Percentiles rank a stretch among this genome's conserved stretches.
Evolutionary conservation across 1,284 basidiomycete species (phyloP).

Genomic region (Fomitopsis betulina): DNA sequence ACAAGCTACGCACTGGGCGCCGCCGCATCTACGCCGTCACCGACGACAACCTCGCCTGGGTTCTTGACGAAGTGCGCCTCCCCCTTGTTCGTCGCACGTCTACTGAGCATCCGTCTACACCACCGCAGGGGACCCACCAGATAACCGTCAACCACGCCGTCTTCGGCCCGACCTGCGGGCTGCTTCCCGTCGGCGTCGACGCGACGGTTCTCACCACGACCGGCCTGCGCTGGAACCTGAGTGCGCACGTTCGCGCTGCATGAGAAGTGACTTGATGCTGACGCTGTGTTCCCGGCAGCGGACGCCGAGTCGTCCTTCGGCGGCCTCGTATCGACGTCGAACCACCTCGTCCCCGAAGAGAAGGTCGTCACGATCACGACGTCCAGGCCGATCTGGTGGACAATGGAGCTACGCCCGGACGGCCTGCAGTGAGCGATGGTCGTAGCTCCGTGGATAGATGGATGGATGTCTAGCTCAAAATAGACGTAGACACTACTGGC

Average conservation of each 20-base stretch:
- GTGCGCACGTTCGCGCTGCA: slow-evolving; percentile 38
- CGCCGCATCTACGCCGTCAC: slow-evolving; percentile 73
- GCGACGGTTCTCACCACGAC: slow-evolving; percentile 73
- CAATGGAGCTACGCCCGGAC: slow-evolving; percentile 25
- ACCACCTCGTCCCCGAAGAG: slow-evolving; percentile 73
- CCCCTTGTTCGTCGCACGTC: background rate
- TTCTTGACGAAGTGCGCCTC: slow-evolving; percentile 62
- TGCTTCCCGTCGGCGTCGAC: slow-evolving; percentile 85
- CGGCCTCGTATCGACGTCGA: slow-evolving; percentile 86
- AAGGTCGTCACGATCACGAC: slow-evolving; percentile 69
- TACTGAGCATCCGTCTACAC: background rate
- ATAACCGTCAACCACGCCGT: slow-evolving; percentile 70
- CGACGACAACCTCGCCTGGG: slow-evolving; percentile 87
- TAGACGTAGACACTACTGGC: background rate
- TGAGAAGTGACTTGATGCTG: background rate
- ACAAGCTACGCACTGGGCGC: slow-evolving; percentile 71
- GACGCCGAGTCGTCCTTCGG: slow-evolving; percentile 71
- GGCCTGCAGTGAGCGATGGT: background rate
- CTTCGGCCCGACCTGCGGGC: slow-evolving; percentile 87
- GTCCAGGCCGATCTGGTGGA: slow-evolving; percentile 84
- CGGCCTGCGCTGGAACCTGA: slow-evolving; percentile 89
- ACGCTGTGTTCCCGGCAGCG: slow-evolving; percentile 29
- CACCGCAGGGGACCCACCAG: slow-evolving; percentile 68
- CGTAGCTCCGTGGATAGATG: no score
- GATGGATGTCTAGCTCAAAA: background rate